Conservation (phyloP, 805 yeast genomes). For the Saitoella complicata region DNA sequence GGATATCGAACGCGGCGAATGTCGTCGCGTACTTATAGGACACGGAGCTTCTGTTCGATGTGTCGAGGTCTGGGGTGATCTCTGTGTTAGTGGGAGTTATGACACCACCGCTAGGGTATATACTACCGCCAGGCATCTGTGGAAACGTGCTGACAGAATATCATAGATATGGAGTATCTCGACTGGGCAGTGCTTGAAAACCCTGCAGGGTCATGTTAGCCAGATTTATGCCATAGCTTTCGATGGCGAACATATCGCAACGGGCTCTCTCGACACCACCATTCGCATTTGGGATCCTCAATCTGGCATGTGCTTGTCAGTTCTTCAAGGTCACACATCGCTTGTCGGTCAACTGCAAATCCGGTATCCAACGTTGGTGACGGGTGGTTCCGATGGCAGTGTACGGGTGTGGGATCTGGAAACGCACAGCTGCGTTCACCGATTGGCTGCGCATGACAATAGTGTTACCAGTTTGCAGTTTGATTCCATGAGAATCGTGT, state of each 20-base stretch:
- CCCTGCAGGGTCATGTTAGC: constrained; percentile 79
- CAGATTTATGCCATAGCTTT: constrained; percentile 88
- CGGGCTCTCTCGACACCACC: constrained; percentile 89
- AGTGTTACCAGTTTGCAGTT: constrained; percentile 27
- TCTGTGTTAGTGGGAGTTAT: constrained; percentile 81
- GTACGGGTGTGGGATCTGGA: constrained; percentile 72
- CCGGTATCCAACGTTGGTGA: constrained; percentile 50
- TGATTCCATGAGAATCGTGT: constrained; percentile 24
- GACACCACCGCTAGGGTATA: constrained; percentile 65
- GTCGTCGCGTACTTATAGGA: constrained; percentile 53
- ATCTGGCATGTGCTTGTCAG: constrained; percentile 64
- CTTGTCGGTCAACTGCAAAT: constrained; percentile 78
- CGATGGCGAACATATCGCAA: constrained; percentile 76
- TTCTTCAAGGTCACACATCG: constrained; percentile 75
- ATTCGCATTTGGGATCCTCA: constrained; percentile 90
- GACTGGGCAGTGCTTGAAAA: constrained; percentile 77
- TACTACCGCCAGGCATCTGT: constrained; percentile 35
- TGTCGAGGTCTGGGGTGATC: constrained; percentile 59
- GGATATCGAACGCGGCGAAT: constrained; percentile 86
- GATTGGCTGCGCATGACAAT: constrained; percentile 30
- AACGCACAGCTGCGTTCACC: constrained; percentile 62
- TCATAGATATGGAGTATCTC: constrained; percentile 54
- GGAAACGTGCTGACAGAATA: background rate
- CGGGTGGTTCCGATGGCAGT: constrained; percentile 78
- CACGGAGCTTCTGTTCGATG: constrained; percentile 61